Evolutionary conservation across 2,329 filamentous ascomycete genomes (phyloP), one percentile per base, ranked within the genome.

Genomic region (Aspergillus piperis): DNA sequence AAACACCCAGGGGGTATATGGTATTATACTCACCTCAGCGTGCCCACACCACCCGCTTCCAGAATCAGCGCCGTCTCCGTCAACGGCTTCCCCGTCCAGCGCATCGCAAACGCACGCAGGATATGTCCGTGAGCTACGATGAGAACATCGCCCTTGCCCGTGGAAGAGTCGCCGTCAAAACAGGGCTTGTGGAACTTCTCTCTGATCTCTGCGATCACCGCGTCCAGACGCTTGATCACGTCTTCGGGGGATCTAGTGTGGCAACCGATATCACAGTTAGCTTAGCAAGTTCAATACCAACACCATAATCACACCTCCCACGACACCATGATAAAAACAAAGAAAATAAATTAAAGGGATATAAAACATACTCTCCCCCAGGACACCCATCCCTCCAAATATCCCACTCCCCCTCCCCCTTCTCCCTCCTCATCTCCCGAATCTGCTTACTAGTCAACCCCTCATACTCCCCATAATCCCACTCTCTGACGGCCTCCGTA

Each of bases 81-180:
- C 60, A 97, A 80, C 11, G 85, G 82, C 78, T 90, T 90, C 0
- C 87, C 86, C 0, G 88, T 84, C 93, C 93, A 97, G 32, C 92
- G 84, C 81, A 94, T 91, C 6, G 93, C 92, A 74, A 97, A 92
- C 0, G 91, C 91, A 15, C 93, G 83, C 56, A 97, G 79, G 59
- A 96, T 94, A 78, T 96, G 93, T 0, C 93, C 93, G 73, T 97
- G 93, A 21, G 91, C 93, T 5, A 97, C 91, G 52, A 96, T 82
- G 23, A 94, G 75, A 17, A 94, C 86, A 74, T 94, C 90, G 15
- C 85, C 79, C 15, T 74, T 85, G 8, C 10, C 25, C 25, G 25
- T 32, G 8, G 30, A 32, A 11, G 32, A 79, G 7, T 78, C 72
- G 8, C 79, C 82, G 8, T 83, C 84, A 65, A 94, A 88, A 53